Evolutionary conservation across 768 basidiomycete species (phyloP), one percentile per base, ranked within the genome.

Genomic region (Lactifluus piperatus): DNA sequence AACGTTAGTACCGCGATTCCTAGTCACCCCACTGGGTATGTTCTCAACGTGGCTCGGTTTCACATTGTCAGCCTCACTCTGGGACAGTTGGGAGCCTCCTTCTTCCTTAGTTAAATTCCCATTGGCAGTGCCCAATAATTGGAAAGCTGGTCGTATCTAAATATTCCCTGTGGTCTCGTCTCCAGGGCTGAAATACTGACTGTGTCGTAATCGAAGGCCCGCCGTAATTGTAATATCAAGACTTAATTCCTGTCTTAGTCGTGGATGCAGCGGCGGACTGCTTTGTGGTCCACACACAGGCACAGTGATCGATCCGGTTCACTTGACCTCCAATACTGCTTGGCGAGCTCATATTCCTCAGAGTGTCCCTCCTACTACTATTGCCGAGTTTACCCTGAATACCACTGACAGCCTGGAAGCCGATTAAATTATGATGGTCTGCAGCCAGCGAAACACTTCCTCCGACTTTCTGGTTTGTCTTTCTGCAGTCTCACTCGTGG

Each of bases 241-340:
- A 63, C 57, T 29, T 14, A 66, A 68, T 29, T 67, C 71, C 16
- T 76, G 75, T 62, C 45, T 68, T 1, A 70, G 69, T 26, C 75
- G 76, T 18, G 74, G 74, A 24, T 75, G 75, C 65, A 74, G 71
- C 44, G 72, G 75, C 45, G 75, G 75, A 39, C 66, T 76, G 0
- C 49, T 66, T 20, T 76, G 74, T 52, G 71, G 73, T 60, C 62
- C 69, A 11, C 58, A 65, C 62, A 71, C 69, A 18, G 75, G 75
- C 6, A 76, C 75, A 0, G 75, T 71, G 41, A 54, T n/a, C n/a
- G n/a, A 68, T 64, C 20, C 18, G 9, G 3, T 26, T 2, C 32
- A 36, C 41, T 20, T 22, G 8, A 7, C 18, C 13, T 20, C 22
- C 49, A 20, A 20, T 46, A 54, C 24, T 44, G 9, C 30, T 32